Percentiles rank a stretch among this genome's conserved stretches.
These are phyloP conservation scores for Colletotrichum filicis DNA, from an alignment of 2,329 filamentous ascomycete genomes.

Conservation along the genomic window DNA sequence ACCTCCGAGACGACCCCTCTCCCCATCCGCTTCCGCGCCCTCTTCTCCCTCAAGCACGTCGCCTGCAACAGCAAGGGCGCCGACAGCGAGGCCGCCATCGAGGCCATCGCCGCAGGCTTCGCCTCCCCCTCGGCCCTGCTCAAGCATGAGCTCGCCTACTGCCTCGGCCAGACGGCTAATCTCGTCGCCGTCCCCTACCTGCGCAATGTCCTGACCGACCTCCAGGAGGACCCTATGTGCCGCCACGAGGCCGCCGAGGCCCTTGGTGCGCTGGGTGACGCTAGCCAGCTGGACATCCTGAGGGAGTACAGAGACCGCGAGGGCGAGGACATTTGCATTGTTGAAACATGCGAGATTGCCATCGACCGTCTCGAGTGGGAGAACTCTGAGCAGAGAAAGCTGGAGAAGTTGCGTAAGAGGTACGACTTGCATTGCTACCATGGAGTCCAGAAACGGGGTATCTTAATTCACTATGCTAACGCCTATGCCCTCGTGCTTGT, in stretches of 20 bases:
- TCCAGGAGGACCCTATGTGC: constrained; percentile 92
- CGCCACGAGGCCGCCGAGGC: constrained; percentile 97
- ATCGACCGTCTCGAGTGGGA: constrained; percentile 96
- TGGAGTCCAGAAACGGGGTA: background rate
- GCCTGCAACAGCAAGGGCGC: constrained; percentile 75
- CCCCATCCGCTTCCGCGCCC: constrained; percentile 90
- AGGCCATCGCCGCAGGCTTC: constrained; percentile 91
- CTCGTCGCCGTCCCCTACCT: constrained; percentile 78
- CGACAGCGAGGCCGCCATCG: constrained; percentile 68
- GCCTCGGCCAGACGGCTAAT: constrained; percentile 90
- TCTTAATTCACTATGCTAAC: constrained; percentile 24
- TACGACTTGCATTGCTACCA: constrained; percentile 51
- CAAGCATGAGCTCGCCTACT: constrained; percentile 98
- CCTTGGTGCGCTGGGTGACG: constrained; percentile 85
- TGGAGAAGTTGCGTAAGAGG: constrained; percentile 86
- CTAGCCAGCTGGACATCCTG: constrained; percentile 78
- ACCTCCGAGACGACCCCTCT: constrained; percentile 84
- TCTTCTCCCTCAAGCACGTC: constrained; percentile 97
- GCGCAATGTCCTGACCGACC: constrained; percentile 78
- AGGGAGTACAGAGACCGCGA: constrained; percentile 78
- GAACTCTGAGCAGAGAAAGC: constrained; percentile 75
- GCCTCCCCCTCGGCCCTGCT: constrained; percentile 86
- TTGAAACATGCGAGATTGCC: constrained; percentile 96
- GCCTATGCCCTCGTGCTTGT: constrained; percentile 33
- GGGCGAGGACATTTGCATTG: constrained; percentile 83